Base-by-base conservation (phyloP, 768 basidiomycete species). In the Rhodotorula babjevae region DNA sequence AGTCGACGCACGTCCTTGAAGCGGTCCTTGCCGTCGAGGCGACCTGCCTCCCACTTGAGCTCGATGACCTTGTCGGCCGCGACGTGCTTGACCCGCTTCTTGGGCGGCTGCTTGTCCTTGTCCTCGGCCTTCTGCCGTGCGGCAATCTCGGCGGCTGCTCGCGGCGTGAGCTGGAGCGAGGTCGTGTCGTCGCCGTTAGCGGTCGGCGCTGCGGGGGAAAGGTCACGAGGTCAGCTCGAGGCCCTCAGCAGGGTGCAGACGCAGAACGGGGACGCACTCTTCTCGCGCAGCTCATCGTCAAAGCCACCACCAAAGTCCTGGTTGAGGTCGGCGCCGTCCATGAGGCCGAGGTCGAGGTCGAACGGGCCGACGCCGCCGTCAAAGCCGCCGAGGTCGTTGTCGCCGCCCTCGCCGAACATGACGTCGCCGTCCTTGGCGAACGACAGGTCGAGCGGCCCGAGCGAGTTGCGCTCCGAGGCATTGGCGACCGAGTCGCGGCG, bases 51-150 rank as follows among this genome's bases (percentile, higher is more conserved):
- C 55, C 87, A 84, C 55, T 85, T 84, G 57, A 93, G 85, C 81
- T 97, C 93, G 14, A 90, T 93, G 57, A 92, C 86, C n/a, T 87
- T 85, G 80, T 97, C 94, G 67, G 95, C 90, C 23, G 67, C 67
- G 58, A 93, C 91, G 75, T 91, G 89, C 81, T 90, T 94, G 84
- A 89, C 76, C 63, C 59, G 76, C 74, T 82, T 85, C 83, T 78
- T 82, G n/a, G 78, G 80, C 21, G 81, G 77, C 61, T 82, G 82
- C 50, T 83, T 81, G 53, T 82, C 83, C n/a, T 83, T 84, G 42
- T 82, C 69, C 49, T 77, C 75, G 10, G 18, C 27, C 42, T 2
- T 6, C 49, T 65, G 47, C 11, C 71, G 67, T 2, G 78, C 79
- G 36, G 79, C 68, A 12, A 77, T 66, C 12, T 79, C 80, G n/a